Evolutionary conservation across 2,329 filamentous ascomycete genomes (phyloP).

Genomic region (Colletotrichum liriopes): DNA sequence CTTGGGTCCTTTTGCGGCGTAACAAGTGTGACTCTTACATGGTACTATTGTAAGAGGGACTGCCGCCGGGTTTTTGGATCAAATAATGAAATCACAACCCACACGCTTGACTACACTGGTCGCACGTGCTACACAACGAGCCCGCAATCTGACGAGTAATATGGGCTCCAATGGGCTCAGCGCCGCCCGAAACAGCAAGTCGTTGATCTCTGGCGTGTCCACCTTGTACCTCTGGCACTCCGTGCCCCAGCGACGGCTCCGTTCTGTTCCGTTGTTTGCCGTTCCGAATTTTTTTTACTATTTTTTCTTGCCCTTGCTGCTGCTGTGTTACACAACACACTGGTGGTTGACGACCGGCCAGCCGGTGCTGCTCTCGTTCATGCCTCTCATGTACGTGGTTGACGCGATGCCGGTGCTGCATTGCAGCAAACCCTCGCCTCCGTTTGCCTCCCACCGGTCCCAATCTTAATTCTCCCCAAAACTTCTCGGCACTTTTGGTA

Average conservation of each 20-base stretch:
- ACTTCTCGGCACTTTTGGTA: not conserved
- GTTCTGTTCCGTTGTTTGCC: slow-evolving; percentile 38
- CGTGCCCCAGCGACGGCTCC: slow-evolving; percentile 23
- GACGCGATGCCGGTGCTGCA: slow-evolving; percentile 7
- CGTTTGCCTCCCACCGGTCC: slow-evolving; percentile 6
- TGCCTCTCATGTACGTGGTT: slow-evolving; percentile 25
- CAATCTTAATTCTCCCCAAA: slow-evolving; percentile 15
- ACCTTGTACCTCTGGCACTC: slow-evolving; percentile 11
- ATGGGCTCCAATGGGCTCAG: slow-evolving; percentile 28
- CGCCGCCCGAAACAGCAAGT: slow-evolving; percentile 35
- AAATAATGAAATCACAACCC: slow-evolving; percentile 6
- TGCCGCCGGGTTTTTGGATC: not conserved
- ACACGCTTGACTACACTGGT: slow-evolving; percentile 18
- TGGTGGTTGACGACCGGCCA: not conserved
- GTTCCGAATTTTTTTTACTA: not conserved
- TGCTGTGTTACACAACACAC: not conserved
- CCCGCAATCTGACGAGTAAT: slow-evolving; percentile 42
- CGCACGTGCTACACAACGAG: not conserved
- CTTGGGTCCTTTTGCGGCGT: not conserved
- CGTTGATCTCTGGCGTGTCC: slow-evolving; percentile 26
- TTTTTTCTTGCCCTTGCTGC: not conserved
- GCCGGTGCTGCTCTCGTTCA: slow-evolving; percentile 9
- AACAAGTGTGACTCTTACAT: not conserved
- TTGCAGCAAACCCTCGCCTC: slow-evolving; percentile 1
- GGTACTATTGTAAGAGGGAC: not conserved